phyloP scores from a whole-genome alignment of 331 rosid genomes.

The Rhamnella rubrinervis region DNA sequence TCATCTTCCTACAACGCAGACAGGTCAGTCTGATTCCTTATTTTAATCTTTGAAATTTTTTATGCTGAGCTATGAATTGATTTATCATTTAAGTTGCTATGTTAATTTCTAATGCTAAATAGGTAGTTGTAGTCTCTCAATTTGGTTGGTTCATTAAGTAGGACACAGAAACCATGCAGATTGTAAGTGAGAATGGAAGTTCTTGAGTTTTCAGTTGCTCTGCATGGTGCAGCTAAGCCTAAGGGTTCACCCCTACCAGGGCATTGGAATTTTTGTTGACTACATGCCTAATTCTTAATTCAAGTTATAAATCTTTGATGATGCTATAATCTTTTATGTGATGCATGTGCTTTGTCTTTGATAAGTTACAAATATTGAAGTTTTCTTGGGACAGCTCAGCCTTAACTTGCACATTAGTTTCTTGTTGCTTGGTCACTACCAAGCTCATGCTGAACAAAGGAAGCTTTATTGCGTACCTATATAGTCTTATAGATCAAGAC shows the following conservation, averaged over 20 bases:
- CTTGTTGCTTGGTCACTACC: not conserved
- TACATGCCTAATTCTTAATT: not conserved
- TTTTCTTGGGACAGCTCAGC: not conserved
- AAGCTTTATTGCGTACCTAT: not conserved
- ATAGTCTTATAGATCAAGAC: not conserved
- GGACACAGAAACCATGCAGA: not conserved
- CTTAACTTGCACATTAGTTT: not conserved
- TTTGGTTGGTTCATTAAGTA: not conserved
- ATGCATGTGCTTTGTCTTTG: not conserved
- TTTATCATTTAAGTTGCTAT: not conserved
- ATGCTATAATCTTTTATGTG: not conserved
- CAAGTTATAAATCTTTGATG: not conserved
- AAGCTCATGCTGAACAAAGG: constrained; percentile 3
- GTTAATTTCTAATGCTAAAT: not conserved
- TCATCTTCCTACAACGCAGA: constrained; percentile 80
- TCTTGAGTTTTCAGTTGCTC: not conserved
- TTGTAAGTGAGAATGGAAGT: not conserved
- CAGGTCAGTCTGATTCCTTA: constrained; percentile 52
- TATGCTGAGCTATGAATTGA: not conserved
- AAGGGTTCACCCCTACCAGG: not conserved
- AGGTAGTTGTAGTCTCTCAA: not conserved
- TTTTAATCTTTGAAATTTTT: constrained; percentile 5
- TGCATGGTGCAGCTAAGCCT: not conserved
- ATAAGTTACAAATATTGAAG: not conserved
- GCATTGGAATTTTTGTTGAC: not conserved